Evolutionary conservation across 1,284 basidiomycete genomes (phyloP), one percentile per base, ranked within the genome.

Genomic region (Amylostereum areolatum): DNA sequence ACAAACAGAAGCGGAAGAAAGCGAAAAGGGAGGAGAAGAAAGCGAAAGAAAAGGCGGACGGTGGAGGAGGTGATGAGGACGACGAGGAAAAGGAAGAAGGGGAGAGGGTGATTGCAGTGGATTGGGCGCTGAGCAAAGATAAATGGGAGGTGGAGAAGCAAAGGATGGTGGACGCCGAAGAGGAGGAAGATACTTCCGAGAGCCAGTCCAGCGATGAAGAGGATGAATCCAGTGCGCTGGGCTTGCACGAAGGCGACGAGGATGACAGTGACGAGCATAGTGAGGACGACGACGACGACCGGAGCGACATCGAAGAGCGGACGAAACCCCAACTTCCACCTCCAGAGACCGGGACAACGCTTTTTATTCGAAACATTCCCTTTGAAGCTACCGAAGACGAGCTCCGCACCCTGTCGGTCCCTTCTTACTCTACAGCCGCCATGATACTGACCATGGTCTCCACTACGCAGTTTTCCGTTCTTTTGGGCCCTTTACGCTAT

Each of bases 61-160:
- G 61, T n/a, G 64, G 57, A 45, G n/a, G n/a, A n/a, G n/a, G n/a
- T n/a, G n/a, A n/a, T n/a, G 66, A 63, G 4, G 68, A 68, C 30
- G 70, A 72, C 25, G 66, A 66, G n/a, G 67, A 69, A 48, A 66
- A 63, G 27, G 69, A 63, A 9, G 62, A 57, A 42, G 65, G 68
- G 44, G 85, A 81, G 57, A 74, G 94, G 45, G 72, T 82, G 12
- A 89, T 97, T 27, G 93, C 94, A 4, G 96, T 99, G 33, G 95
- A 98, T 70, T 98, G 94, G 92, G 94, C 94, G 4, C 67, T 98
- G 61, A 92, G 91, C 64, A 97, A 98, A 69, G 88, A 91, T 50
- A 89, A 88, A 65, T 97, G 90, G 89, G 79, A 92, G 63, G 83
- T 89, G 61, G 86, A 84, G 66, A 84, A 80, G 67, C 80, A 73